These are phyloP conservation scores for Euphorbia lathyris DNA, from an alignment of 345 rosid species.

Conservation along the genomic window DNA sequence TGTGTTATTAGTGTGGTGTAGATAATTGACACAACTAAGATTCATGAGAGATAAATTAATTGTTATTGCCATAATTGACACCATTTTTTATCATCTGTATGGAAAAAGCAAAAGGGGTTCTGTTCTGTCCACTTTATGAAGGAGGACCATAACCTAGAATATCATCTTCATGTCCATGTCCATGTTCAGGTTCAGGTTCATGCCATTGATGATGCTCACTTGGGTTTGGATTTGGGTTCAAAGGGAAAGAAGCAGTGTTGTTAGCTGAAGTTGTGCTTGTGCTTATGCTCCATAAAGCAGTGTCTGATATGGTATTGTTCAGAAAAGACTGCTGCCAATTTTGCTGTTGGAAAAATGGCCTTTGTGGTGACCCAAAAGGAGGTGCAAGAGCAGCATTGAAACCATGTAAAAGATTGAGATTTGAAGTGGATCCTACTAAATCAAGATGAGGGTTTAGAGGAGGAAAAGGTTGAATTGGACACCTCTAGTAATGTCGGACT, in stretches of 20 bases:
- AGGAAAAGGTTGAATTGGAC: too few species aligned
- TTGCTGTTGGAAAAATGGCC: constrained; percentile 18
- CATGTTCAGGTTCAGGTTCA: too few species aligned
- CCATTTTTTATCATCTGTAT: not conserved
- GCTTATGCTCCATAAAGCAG: constrained; percentile 33
- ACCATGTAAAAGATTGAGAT: constrained; percentile 38
- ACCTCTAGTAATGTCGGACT: too few species aligned
- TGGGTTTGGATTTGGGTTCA: constrained; percentile 32
- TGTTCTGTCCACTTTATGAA: not conserved
- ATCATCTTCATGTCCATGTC: too few species aligned
- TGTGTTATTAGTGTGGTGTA: too few species aligned
- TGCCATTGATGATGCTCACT: constrained; percentile 30
- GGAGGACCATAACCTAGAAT: constrained; percentile 37
- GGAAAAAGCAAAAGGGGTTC: constrained; percentile 9
- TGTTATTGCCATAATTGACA: too few species aligned
- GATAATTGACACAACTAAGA: too few species aligned
- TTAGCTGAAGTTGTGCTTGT: constrained; percentile 16
- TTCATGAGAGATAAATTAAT: too few species aligned
- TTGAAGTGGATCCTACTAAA: constrained; percentile 27
- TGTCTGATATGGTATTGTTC: constrained; percentile 18
- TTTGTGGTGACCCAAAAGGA: constrained; percentile 27
- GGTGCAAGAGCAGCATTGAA: constrained; percentile 20
- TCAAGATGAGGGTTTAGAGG: too few species aligned
- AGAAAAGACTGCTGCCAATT: constrained; percentile 15
- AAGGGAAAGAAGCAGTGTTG: constrained; percentile 19